Percentiles rank a stretch among this genome's conserved stretches.
Conservation (phyloP, 495 filamentous ascomycete genomes). For the Symbiotaphrina buchneri region DNA sequence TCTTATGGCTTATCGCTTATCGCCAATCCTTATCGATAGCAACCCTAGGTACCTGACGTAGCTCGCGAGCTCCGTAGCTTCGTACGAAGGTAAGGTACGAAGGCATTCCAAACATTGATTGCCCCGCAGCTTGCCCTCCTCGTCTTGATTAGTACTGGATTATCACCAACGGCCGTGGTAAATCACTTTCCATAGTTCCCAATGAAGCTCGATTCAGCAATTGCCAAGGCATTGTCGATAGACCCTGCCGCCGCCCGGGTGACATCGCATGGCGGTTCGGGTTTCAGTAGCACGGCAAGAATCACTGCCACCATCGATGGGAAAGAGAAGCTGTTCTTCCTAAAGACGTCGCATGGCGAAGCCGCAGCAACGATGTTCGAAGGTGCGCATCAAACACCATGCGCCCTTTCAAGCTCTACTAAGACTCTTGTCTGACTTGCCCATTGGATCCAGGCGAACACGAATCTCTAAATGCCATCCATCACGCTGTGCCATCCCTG, state of each 20-base stretch:
- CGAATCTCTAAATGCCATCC: conserved; percentile 62
- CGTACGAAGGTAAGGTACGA: too few species aligned
- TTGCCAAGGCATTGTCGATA: conserved; percentile 34
- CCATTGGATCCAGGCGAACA: conserved; percentile 36
- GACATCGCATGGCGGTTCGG: conserved; percentile 40
- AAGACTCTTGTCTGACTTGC: conserved; percentile 3
- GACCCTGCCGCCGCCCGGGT: conserved; percentile 30
- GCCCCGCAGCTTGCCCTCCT: too few species aligned
- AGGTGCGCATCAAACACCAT: conserved; percentile 5
- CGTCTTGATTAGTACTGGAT: too few species aligned
- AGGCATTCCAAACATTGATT: too few species aligned
- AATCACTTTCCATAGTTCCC: background rate
- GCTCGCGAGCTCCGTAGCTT: too few species aligned
- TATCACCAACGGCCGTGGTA: too few species aligned
- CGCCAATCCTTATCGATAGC: too few species aligned
- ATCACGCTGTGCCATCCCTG: conserved; percentile 42
- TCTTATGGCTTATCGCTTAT: too few species aligned
- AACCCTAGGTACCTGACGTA: too few species aligned
- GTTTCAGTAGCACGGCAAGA: conserved; percentile 52
- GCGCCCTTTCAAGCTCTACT: background rate
- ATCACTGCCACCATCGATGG: conserved; percentile 26
- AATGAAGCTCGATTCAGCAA: conserved; percentile 11
- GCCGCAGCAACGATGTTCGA: conserved; percentile 58
- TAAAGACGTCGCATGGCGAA: conserved; percentile 50
- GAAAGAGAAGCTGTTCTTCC: conserved; percentile 42